A percentile compares a stretch with the other conserved stretches of the same genome.
Conservation (phyloP, 371 early-diverging fungal species). For the Mucor lusitanicus region DNA sequence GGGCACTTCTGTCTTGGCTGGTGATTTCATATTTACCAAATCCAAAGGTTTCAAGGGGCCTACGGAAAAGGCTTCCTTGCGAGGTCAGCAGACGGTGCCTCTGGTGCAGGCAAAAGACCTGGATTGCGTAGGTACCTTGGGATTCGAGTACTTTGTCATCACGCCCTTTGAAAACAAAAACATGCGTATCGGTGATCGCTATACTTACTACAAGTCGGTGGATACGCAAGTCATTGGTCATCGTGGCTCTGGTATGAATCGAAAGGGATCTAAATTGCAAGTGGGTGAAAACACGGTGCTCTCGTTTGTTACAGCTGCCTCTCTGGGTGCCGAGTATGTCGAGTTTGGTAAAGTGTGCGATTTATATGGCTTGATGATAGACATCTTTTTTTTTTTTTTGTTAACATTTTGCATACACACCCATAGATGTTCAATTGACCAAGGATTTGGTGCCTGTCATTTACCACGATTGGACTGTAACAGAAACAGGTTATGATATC, state of each 20-base stretch:
- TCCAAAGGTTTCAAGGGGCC: conserved; percentile 41
- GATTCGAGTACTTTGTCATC: conserved; percentile 67
- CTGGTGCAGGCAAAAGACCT: conserved; percentile 56
- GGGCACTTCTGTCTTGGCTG: conserved; percentile 57
- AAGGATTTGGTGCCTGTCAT: conserved; percentile 90
- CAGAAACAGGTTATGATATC: conserved; percentile 84
- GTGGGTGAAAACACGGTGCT: conserved; percentile 94
- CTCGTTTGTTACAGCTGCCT: conserved; percentile 88
- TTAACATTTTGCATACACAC: too few relatives aligned
- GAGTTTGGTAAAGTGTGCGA: conserved; percentile 81
- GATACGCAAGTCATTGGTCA: conserved; percentile 89
- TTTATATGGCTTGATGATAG: too few relatives aligned
- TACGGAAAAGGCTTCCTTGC: conserved; percentile 39
- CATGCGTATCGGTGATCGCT: conserved; percentile 56
- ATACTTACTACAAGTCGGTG: conserved; percentile 67
- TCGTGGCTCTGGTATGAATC: conserved; percentile 94
- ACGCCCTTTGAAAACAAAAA: conserved; percentile 69
- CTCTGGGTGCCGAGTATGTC: conserved; percentile 88
- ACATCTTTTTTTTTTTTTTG: background rate
- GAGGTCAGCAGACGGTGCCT: conserved; percentile 60
- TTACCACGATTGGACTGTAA: conserved; percentile 94
- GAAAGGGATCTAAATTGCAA: conserved; percentile 63
- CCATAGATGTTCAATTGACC: conserved; percentile 91
- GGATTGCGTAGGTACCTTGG: conserved; percentile 63
- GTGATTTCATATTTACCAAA: conserved; percentile 49